Conservation (phyloP, 1,284 basidiomycete species). For the Ustilago xerochloae region DNA sequence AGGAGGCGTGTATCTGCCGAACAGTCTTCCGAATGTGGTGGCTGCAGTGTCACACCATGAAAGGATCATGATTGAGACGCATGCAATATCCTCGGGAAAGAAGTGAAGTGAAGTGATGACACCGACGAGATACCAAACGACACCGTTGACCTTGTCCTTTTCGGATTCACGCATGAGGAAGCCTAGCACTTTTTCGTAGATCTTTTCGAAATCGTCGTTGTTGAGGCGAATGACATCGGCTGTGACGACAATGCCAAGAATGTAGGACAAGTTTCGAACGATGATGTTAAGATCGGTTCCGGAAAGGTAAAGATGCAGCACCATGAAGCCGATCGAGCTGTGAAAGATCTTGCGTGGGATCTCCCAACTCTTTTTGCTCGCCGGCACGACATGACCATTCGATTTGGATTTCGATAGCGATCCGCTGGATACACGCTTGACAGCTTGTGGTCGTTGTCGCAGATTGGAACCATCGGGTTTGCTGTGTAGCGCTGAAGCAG, state of each 20-base stretch:
- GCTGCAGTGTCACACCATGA: slow-evolving; percentile 98
- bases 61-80: slow-evolving; percentile 71
- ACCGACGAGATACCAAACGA: slow-evolving; percentile 94
- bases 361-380: slow-evolving; percentile 71
- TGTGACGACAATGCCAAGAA: slow-evolving; percentile 78
- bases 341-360: slow-evolving; percentile 91
- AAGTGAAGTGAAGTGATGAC: slow-evolving; percentile 82
- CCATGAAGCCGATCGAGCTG: slow-evolving; percentile 89
- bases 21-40: slow-evolving; percentile 88
- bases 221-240: slow-evolving; percentile 83
- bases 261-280: slow-evolving; percentile 75
- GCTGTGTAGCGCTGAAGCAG: not conserved
- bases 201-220: slow-evolving; percentile 76
- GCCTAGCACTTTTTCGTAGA: slow-evolving; percentile 83
- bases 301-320: slow-evolving; percentile 76
- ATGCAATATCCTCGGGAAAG: slow-evolving; percentile 66
- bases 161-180: slow-evolving; percentile 94
- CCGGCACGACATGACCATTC: slow-evolving; percentile 11
- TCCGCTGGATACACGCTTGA: slow-evolving; percentile 16
- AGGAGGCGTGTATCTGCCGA: slow-evolving; percentile 79
- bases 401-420: slow-evolving; percentile 10
- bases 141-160: slow-evolving; percentile 76
- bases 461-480: slow-evolving; percentile 3
- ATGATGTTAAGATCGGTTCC: slow-evolving; percentile 72
- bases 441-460: slow-evolving; percentile 25